These are phyloP conservation scores for Yamadazyma mexicana DNA, from an alignment of 1,139 yeast genomes.

Conservation along the genomic window DNA sequence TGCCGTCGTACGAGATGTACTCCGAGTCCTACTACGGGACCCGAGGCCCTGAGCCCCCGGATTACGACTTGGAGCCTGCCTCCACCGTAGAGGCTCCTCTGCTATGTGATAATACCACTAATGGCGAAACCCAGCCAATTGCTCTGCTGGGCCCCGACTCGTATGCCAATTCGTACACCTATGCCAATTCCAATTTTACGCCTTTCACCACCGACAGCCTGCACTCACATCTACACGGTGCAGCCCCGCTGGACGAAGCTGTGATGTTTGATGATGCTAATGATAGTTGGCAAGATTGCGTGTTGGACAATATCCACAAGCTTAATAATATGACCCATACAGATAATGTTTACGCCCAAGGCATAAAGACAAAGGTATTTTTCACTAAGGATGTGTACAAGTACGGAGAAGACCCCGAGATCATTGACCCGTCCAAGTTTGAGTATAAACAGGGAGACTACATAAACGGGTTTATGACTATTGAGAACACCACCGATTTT, in stretches of 20 bases:
- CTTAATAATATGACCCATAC: constrained; percentile 31
- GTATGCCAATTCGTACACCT: too few relatives aligned
- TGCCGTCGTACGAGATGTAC: constrained; percentile 30
- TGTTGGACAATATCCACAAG: constrained; percentile 39
- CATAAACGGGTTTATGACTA: constrained; percentile 37
- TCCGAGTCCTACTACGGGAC: constrained; percentile 8
- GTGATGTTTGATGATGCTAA: constrained; percentile 31
- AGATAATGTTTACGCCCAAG: constrained; percentile 26
- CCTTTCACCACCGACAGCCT: not conserved
- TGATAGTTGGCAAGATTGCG: constrained; percentile 35
- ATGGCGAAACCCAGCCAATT: too few relatives aligned
- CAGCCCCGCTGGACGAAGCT: not conserved
- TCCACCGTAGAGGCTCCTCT: too few relatives aligned
- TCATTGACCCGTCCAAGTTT: constrained; percentile 32
- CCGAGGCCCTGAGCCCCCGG: constrained; percentile 15
- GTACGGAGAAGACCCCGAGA: constrained; percentile 25
- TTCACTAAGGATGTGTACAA: constrained; percentile 41
- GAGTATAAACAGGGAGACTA: constrained; percentile 45
- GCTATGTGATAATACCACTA: too few relatives aligned
- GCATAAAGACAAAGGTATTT: constrained; percentile 27
- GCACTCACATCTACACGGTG: too few relatives aligned
- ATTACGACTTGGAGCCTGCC: constrained; percentile 10
- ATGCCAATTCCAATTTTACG: too few relatives aligned
- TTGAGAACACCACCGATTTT: constrained; percentile 25
- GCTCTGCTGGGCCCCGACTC: too few relatives aligned